Base-by-base conservation (phyloP, 371 early-diverging fungal species). In the Rhizopus sp. region DNA sequence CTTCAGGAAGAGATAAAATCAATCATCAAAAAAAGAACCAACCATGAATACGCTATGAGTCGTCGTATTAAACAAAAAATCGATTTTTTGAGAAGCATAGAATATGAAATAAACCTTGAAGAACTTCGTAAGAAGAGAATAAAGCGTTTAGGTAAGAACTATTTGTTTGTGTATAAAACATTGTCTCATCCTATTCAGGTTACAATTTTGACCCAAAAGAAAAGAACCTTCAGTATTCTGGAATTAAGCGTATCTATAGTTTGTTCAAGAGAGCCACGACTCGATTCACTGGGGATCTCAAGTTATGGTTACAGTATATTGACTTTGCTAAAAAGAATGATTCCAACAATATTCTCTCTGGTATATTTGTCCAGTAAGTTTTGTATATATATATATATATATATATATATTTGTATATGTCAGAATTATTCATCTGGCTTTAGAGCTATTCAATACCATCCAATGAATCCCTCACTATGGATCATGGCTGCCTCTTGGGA, bases 71-170 rank as follows among this genome's bases (percentile, higher is more conserved):
- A 82, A 30, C 80, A 87, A 50, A 83, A 90, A 52, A 82, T 85
- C 10, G 96, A 96, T 55, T 98, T 83, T 66, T 73, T 96, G 32
- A 85, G 92, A 33, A 93, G 93, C 73, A 93, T 96, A 50, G 93
- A 93, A 58, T 98, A 93, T 74, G 98, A 98, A 67, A 89, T 88
- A 76, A 93, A 92, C 65, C 80, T 96, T 35, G 95, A 96, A 47
- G 70, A 84, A 30, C 73, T 95, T 53, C 82, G 95, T n/a, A 80
- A 75, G 65, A 91, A 91, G 65, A 83, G 98, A 41, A 87, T 89
- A 60, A 65, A 71, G 3, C 84, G 94, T n/a, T 34, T 66, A 49
- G 66, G 66, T 65, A 56, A 33, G 15, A 8, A 34, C 23, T 23
- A 23, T 23, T 23, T 23, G 23, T 23, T 23, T 23, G 23, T 23